Conservation (phyloP, 768 basidiomycete genomes). For the Sarcodon aspratus region DNA sequence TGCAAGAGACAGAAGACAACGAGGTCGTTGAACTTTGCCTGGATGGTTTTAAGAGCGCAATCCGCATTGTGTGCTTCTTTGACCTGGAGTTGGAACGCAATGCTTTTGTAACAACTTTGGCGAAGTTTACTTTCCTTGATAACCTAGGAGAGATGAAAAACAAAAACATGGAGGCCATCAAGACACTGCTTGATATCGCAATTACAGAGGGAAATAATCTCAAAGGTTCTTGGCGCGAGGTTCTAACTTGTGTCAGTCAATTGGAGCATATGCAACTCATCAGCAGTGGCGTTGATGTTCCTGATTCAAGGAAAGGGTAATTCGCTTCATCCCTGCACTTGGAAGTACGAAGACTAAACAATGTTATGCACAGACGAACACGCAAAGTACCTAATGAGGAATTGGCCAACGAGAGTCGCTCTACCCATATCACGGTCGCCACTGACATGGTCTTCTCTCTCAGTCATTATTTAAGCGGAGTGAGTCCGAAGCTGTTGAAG, state of each 20-base stretch:
- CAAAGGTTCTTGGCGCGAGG: constrained; percentile 94
- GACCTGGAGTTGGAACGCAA: constrained; percentile 97
- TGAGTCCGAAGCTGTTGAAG: constrained; percentile 27
- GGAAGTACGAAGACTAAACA: neutral
- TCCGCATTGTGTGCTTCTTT: constrained; percentile 93
- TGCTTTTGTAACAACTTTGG: constrained; percentile 93
- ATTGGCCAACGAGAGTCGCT: constrained; percentile 91
- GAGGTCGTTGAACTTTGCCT: constrained; percentile 87
- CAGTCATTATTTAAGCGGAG: constrained; percentile 90
- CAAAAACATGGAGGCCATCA: constrained; percentile 99
- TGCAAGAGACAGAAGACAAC: constrained; percentile 92
- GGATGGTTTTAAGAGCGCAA: constrained; percentile 95
- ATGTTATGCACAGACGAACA: constrained; percentile 13
- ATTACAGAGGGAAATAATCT: constrained; percentile 95
- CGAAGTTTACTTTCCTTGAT: constrained; percentile 95
- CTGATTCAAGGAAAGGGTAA: constrained; percentile 79
- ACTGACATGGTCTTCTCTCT: constrained; percentile 99
- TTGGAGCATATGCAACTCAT: constrained; percentile 98
- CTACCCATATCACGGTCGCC: constrained; percentile 96
- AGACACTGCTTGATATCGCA: constrained; percentile 86
- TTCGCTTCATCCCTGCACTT: constrained; percentile 12
- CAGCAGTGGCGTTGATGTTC: constrained; percentile 77
- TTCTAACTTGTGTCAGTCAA: constrained; percentile 94
- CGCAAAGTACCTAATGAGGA: constrained; percentile 80
- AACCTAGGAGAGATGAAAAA: constrained; percentile 98